These are phyloP conservation scores for Leishmania tropica DNA, from an alignment of 208 protist genomes.

Conservation along the genomic window DNA sequence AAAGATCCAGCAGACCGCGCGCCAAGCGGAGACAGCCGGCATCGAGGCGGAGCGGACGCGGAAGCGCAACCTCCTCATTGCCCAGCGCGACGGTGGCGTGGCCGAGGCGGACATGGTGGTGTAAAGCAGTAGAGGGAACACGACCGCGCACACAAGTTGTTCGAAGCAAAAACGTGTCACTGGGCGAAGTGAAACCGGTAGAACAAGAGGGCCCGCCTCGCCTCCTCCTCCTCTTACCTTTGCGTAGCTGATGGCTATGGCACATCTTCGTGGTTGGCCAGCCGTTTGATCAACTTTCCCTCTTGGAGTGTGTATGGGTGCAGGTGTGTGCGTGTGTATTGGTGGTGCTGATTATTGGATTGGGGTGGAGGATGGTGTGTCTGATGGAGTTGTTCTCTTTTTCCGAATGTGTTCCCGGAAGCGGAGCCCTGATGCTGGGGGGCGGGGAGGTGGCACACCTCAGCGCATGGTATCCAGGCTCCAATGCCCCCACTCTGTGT, in stretches of 20 bases:
- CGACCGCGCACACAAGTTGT: neutral
- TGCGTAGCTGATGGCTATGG: neutral
- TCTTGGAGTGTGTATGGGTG: neutral
- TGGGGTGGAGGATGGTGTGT: neutral
- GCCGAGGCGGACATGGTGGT: constrained; percentile 81
- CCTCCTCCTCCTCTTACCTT: neutral
- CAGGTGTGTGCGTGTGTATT: neutral
- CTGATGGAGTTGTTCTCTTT: neutral
- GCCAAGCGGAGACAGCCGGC: constrained; percentile 42
- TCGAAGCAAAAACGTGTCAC: neutral
- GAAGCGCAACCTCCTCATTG: constrained; percentile 27
- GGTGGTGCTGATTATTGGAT: neutral
- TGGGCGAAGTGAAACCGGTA: neutral
- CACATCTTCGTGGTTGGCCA: neutral
- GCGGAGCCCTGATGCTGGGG: neutral
- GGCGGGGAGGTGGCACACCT: neutral
- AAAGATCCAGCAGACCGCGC: constrained; percentile 37
- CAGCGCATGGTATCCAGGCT: neutral
- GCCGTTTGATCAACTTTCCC: neutral
- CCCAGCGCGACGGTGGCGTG: constrained; percentile 41
- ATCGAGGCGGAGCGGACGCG: constrained; percentile 35
- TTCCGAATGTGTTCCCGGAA: neutral
- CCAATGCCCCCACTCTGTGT: neutral
- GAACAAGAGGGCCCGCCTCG: neutral
- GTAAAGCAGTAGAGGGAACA: constrained; percentile 14